Base-by-base conservation (phyloP, 2,329 filamentous ascomycete species). In the Ophiostoma tasmaniense region DNA sequence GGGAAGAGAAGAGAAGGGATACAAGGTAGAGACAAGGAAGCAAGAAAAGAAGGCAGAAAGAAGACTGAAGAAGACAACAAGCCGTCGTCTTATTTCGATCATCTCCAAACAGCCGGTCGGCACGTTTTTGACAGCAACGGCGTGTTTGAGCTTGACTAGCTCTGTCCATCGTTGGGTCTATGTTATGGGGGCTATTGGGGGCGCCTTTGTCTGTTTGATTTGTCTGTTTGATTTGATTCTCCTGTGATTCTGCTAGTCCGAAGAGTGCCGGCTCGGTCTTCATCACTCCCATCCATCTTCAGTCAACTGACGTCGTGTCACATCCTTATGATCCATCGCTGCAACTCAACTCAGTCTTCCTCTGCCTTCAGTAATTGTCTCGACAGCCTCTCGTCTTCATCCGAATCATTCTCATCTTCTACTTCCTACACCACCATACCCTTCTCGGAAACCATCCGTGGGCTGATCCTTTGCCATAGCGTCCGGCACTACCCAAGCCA, bases 401-500 rank as follows among this genome's bases (percentile, higher is more conserved):
- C 0, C 17, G 20, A 4, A 52, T 10, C 8, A 10, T 25, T 22
- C 50, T n/a, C 45, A n/a, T 22, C n/a, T n/a, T 25, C 50, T 22
- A 25, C n/a, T 13, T 10, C 30, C n/a, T 28, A 11, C 25, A 25
- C 13, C 11, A 28, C n/a, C 22, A 17, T 52, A 55, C 59, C 59
- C 28, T 33, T 62, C 30, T n/a, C 17, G 30, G 59, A 62, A 62
- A 62, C 59, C 59, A 35, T 62, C 59, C 59, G 59, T 33, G 55
- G 28, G 59, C 11, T 62, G 59, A n/a, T 35, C 59, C 55, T n/a
- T n/a, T 62, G 59, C 25, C 59, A 25, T 61, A 35, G 28, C 59
- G 50, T 25, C 50, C 50, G n/a, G n/a, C 50, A 55, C 50, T 55
- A 55, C 5, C 50, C 50, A 25, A 25, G 50, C n/a, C n/a, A 25